Percentiles rank a stretch among this genome's conserved stretches.
These are phyloP conservation scores for Berberis thunbergii DNA, from an alignment of 164 flowering plant species.

Conservation along the genomic window DNA sequence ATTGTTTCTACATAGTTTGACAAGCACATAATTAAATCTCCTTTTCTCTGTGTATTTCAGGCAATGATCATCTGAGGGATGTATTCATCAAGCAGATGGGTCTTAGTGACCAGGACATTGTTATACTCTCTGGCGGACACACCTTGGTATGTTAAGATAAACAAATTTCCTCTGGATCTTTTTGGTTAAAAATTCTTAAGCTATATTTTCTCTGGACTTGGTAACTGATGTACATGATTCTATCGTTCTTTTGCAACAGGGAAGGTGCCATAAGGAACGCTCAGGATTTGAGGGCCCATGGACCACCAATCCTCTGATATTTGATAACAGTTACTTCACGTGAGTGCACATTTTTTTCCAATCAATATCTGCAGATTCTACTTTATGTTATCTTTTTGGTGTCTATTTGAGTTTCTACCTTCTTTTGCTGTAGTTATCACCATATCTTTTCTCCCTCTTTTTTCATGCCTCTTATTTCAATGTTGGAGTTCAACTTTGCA, in stretches of 20 bases:
- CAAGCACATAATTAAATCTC: too few species aligned
- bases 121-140: slow-evolving; percentile 85
- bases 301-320: slow-evolving; percentile 68
- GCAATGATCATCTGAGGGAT: slow-evolving; percentile 66
- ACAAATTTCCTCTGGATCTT: not conserved
- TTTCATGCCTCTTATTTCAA: too few species aligned
- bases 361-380: not conserved
- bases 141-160: slow-evolving; percentile 42
- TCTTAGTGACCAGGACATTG: slow-evolving; percentile 79
- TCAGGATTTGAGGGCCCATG: slow-evolving; percentile 84
- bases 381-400: too few species aligned
- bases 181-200: not conserved
- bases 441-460: too few species aligned
- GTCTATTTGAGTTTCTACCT: too few species aligned
- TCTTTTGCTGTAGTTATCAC: too few species aligned
- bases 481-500: too few species aligned
- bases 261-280: slow-evolving; percentile 74
- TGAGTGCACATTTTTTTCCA: slow-evolving; percentile 19
- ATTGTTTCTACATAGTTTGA: too few species aligned
- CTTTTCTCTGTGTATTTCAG: slow-evolving; percentile 17
- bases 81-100: slow-evolving; percentile 74
- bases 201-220: not conserved
- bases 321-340: slow-evolving; percentile 77
- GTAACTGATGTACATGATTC: not conserved
- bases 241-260: slow-evolving; percentile 26